phyloP scores from a whole-genome alignment of 2,329 filamentous ascomycete genomes.

The Cladosporium austrohemisphaericum region DNA sequence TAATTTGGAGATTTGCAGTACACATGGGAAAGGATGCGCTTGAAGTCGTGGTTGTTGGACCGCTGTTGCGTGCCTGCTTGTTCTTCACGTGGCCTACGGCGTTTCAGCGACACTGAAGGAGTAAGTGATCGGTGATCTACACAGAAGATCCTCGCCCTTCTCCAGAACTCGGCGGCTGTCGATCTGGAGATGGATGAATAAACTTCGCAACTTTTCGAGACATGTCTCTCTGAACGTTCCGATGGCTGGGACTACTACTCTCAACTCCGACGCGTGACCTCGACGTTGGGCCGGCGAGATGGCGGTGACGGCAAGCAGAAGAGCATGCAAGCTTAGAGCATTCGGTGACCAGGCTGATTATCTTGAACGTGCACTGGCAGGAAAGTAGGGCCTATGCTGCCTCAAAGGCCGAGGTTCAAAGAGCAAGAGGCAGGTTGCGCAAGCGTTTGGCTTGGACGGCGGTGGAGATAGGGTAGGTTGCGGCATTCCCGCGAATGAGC shows the following conservation, averaged over 20 bases:
- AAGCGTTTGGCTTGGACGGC: not conserved
- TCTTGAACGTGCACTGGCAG: slow-evolving; percentile 11
- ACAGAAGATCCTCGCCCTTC: slow-evolving; percentile 7
- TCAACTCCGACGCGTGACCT: slow-evolving; percentile 3
- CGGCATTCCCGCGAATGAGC: slow-evolving; percentile 6
- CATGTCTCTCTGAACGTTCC: not conserved
- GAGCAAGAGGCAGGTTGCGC: not conserved
- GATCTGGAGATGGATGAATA: slow-evolving; percentile 14
- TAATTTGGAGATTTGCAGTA: not conserved
- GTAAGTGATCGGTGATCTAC: slow-evolving; percentile 12
- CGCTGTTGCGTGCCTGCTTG: too few relatives aligned
- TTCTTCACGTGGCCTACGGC: slow-evolving; percentile 12
- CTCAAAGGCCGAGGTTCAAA: slow-evolving; percentile 2
- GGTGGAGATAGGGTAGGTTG: not conserved
- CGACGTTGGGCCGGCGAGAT: not conserved
- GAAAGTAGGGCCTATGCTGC: not conserved
- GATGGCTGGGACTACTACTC: not conserved
- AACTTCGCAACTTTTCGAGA: slow-evolving; percentile 9
- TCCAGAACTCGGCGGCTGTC: not conserved
- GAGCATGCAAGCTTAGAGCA: slow-evolving; percentile 3
- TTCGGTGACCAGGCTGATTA: not conserved
- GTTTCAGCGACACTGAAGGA: slow-evolving; percentile 11
- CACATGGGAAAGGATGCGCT: slow-evolving; percentile 4
- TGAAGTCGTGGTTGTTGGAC: too few relatives aligned
- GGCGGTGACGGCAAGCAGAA: not conserved